Conservation (phyloP, 1,284 basidiomycete species). For the Sanghuangporus sanghuang region DNA sequence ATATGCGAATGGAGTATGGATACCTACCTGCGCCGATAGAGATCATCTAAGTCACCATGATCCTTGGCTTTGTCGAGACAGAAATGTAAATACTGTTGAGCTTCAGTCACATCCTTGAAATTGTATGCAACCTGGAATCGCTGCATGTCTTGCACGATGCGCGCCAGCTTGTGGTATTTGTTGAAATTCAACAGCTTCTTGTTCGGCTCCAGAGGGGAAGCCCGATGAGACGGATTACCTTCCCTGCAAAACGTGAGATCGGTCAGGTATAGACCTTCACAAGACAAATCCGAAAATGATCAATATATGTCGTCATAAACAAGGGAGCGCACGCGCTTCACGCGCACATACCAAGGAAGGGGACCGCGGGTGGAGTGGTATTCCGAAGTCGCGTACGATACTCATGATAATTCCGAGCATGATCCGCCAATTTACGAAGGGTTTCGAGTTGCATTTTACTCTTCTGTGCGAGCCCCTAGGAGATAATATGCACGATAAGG, state of each 20-base stretch:
- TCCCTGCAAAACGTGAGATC: conserved; percentile 95
- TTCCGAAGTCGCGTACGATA: conserved; percentile 84
- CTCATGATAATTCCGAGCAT: conserved; percentile 87
- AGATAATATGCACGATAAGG: conserved; percentile 21
- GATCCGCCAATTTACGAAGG: conserved; percentile 83
- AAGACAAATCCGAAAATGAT: not conserved
- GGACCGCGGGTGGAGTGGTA: conserved; percentile 82
- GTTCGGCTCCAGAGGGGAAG: conserved; percentile 70
- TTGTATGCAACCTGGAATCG: conserved; percentile 88
- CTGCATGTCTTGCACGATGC: conserved; percentile 90
- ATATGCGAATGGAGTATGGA: conserved; percentile 13
- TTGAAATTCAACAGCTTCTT: conserved; percentile 93
- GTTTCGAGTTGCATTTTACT: conserved; percentile 76
- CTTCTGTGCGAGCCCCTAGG: conserved; percentile 80
- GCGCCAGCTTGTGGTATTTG: conserved; percentile 87
- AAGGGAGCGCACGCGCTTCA: not conserved
- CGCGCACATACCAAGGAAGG: conserved; percentile 76
- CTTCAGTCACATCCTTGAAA: conserved; percentile 78
- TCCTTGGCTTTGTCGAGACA: conserved; percentile 69
- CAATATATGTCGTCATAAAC: not conserved
- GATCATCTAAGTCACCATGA: conserved; percentile 72
- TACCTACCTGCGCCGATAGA: conserved; percentile 73
- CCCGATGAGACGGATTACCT: conserved; percentile 84
- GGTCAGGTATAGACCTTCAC: conserved; percentile 78
- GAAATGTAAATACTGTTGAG: conserved; percentile 71